Conservation (phyloP, 495 filamentous ascomycete species). For the Achaetomiella virescens region DNA sequence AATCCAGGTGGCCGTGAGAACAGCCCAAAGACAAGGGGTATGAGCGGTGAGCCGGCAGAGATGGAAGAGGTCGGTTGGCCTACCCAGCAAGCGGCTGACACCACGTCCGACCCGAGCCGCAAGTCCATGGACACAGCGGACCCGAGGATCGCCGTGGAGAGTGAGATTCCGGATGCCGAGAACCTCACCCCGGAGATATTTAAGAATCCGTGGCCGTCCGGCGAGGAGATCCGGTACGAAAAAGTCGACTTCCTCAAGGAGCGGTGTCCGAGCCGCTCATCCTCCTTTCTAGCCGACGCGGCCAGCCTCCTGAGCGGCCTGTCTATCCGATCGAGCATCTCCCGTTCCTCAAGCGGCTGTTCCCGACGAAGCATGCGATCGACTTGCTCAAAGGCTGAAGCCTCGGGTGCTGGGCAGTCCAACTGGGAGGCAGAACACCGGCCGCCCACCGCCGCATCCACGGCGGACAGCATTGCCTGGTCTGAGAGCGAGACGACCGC, state of each 20-base stretch:
- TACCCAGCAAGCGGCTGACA: background rate
- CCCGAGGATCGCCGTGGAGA: background rate
- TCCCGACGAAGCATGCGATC: slow-evolving; percentile 4
- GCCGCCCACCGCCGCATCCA: background rate
- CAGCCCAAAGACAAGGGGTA: background rate
- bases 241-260: slow-evolving; percentile 5
- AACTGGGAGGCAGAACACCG: background rate
- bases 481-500: background rate
- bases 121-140: background rate
- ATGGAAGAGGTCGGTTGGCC: background rate
- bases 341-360: slow-evolving; percentile 5
- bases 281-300: slow-evolving; percentile 15
- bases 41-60: background rate
- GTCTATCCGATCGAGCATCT: slow-evolving; percentile 11
- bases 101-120: background rate
- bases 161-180: background rate
- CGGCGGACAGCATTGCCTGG: background rate
- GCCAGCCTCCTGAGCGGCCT: slow-evolving; percentile 12
- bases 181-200: background rate
- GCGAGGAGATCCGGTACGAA: background rate
- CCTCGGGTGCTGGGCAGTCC: background rate
- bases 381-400: background rate
- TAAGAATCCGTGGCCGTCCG: slow-evolving; percentile 3
- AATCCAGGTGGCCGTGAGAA: background rate
- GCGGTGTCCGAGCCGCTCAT: slow-evolving; percentile 13